A percentile compares a stretch with the other conserved stretches of the same genome.
Evolutionary conservation across 345 rosid genomes (phyloP).

Genomic region (Salix purpurea): DNA sequence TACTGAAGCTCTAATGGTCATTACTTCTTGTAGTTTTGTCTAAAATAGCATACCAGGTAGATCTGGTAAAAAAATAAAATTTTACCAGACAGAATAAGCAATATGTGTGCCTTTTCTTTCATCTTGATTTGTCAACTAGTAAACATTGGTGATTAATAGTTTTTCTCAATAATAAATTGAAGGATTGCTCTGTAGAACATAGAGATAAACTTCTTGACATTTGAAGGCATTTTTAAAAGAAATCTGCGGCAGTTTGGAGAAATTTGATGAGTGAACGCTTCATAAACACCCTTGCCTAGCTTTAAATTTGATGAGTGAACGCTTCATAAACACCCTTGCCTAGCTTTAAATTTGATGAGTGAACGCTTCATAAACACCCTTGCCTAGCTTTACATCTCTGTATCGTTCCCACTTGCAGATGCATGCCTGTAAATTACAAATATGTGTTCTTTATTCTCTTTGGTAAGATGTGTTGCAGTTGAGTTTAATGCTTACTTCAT

Average conservation of each 20-base stretch:
- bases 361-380: background rate
- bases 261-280: background rate
- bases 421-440: background rate
- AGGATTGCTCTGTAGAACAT: background rate
- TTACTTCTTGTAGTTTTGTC: background rate
- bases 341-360: background rate
- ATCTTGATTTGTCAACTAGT: background rate
- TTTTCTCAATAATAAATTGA: background rate
- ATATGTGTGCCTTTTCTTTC: background rate
- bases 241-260: background rate
- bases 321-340: background rate
- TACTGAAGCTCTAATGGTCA: background rate
- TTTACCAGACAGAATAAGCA: background rate
- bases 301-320: background rate
- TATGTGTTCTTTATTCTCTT: background rate
- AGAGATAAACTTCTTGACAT: background rate
- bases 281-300: background rate
- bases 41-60: background rate
- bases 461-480: background rate
- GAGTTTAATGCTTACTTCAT: background rate
- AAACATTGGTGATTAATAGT: background rate
- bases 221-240: background rate
- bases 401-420: background rate
- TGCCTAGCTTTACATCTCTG: background rate
- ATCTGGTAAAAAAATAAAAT: background rate